Evolutionary conservation across 148 eudicot species (phyloP), one percentile per base, ranked within the genome.

Genomic region (Fagopyrum tataricum): DNA sequence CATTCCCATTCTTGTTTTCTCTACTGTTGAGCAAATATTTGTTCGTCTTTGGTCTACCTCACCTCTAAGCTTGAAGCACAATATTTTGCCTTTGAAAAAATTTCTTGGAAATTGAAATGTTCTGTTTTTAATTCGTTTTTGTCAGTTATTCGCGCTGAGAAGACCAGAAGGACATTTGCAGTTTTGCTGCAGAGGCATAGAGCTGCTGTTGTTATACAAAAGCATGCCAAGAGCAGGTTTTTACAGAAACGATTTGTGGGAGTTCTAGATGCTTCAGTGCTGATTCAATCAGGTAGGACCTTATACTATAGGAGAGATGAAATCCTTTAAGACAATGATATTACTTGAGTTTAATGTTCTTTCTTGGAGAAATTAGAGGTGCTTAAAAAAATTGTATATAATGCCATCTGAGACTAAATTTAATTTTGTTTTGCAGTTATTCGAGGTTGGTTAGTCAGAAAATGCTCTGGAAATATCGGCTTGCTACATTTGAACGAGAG

Each of bases 361-460:
- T 58, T 2, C 31, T 21, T 21, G 62, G 11, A 21, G 62, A 5
- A 56, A 8, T 56, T 56, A 56, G 37, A 20, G n/a, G n/a, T 21
- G 2, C 31, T n/a, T n/a, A n/a, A n/a, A n/a, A n/a, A n/a, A n/a
- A n/a, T 18, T 21, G 62, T 56, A 56, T 4, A 56, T n/a, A n/a
- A n/a, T 7, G 8, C 21, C 62, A 7, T 56, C 62, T 56, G 31
- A 20, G 8, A 8, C 7, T 24, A 24, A 8, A 3, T 23, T 61
- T 15, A 61, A 39, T 12, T 41, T 24, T 51, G 14, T 72, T 70
- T 71, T 84, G 72, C 85, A 95, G 98, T 81, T 75, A 80, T 88
- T 73, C 97, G 97, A 49, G 98, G 96, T 51, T 91, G 97, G 87
- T 83, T 91, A 71, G 96, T 91, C 62, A 82, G 98, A 80, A 91